A percentile compares a stretch with the other conserved stretches of the same genome.
These are phyloP conservation scores for Debaryomyces subglobosus DNA, from an alignment of 1,139 yeast genomes.

Conservation along the genomic window DNA sequence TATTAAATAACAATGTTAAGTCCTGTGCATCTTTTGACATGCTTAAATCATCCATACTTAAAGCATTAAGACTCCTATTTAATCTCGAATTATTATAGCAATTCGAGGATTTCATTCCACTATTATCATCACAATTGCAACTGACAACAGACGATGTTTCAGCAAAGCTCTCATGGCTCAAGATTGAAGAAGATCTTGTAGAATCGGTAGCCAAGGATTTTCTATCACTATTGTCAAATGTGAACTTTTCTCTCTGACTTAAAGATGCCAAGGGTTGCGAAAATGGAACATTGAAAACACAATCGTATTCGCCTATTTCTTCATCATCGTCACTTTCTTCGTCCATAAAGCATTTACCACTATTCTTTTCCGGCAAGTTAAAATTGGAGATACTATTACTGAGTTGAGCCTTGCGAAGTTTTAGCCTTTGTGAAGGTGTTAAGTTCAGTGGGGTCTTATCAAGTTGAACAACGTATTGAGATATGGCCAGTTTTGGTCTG, in stretches of 20 bases:
- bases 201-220: conserved; percentile 33
- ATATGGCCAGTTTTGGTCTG: conserved; percentile 10
- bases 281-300: conserved; percentile 66
- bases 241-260: conserved; percentile 28
- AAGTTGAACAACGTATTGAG: conserved; percentile 26
- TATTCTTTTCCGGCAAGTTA: conserved; percentile 17
- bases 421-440: conserved; percentile 45
- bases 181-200: conserved; percentile 49
- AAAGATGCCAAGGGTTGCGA: conserved; percentile 50
- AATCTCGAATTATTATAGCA: neutral
- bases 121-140: conserved; percentile 3
- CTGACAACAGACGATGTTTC: conserved; percentile 20
- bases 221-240: conserved; percentile 25
- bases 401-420: conserved; percentile 34
- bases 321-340: conserved; percentile 44
- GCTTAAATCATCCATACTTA: conserved; percentile 23
- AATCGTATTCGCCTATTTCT: conserved; percentile 51
- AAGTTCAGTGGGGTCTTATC: conserved; percentile 32
- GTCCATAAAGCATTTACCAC: conserved; percentile 6
- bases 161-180: conserved; percentile 29
- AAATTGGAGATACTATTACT: conserved; percentile 26
- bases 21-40: conserved; percentile 52
- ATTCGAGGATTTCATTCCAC: neutral
- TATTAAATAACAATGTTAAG: conserved; percentile 43
- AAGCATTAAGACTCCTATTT: neutral